Percentiles rank a stretch among this genome's conserved stretches.
Conservation (phyloP, 2,329 filamentous ascomycete genomes). For the Arachnopeziza araneosa region DNA sequence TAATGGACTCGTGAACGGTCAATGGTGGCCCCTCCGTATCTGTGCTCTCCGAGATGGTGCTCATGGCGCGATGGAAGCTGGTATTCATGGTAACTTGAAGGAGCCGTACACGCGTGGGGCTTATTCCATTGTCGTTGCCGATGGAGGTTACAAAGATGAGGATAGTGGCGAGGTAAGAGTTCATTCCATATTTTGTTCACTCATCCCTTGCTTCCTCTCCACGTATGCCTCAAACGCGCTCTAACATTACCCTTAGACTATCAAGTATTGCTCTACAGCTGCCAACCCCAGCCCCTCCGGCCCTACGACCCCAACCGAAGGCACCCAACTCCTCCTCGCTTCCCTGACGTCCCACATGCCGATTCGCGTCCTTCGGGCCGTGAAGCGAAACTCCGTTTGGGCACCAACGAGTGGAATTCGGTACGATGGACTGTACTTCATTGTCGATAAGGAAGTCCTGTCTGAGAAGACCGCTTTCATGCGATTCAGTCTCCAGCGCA, state of each 20-base stretch:
- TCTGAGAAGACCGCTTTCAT: constrained; percentile 1
- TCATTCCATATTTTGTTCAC: too few relatives aligned
- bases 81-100: constrained; percentile 41
- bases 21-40: constrained; percentile 50
- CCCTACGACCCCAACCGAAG: constrained; percentile 27
- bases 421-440: constrained; percentile 5
- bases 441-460: constrained; percentile 1
- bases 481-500: constrained; percentile 2
- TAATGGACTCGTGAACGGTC: constrained; percentile 30
- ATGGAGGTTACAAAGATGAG: constrained; percentile 40
- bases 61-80: constrained; percentile 42
- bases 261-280: constrained; percentile 47
- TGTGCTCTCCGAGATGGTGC: constrained; percentile 46
- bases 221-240: too few relatives aligned
- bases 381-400: background rate
- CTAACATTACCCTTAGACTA: constrained; percentile 25
- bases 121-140: constrained; percentile 46
- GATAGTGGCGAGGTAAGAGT: constrained; percentile 38
- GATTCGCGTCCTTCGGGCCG: constrained; percentile 1
- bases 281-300: constrained; percentile 12
- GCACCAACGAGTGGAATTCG: background rate
- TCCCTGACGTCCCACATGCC: background rate
- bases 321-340: constrained; percentile 32
- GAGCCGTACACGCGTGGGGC: constrained; percentile 33
- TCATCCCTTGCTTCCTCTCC: background rate